Base-by-base conservation (phyloP, 805 yeast species). In the Candida tammaniensis region DNA sequence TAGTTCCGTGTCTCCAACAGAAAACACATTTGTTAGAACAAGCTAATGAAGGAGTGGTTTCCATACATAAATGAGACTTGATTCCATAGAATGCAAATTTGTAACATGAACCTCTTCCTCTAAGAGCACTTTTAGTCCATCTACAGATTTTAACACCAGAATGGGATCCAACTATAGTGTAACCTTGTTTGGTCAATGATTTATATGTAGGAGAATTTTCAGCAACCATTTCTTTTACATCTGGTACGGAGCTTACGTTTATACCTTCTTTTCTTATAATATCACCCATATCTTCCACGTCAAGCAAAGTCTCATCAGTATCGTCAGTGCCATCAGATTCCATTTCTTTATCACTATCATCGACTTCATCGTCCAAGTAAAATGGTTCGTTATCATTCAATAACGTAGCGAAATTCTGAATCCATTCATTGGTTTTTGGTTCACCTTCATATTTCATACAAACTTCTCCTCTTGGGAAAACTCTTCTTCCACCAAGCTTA, bases 1-100 rank as follows among this genome's bases (percentile, higher is more conserved):
- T 89, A 2, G 96, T 88, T 31, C 97, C 97, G 59, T 88, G 97
- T 56, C 97, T 76, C 97, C 97, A 88, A 63, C 97, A 88, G 54
- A 88, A 88, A 4, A 89, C 96, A 72, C 97, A 88, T 57, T 88
- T 88, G 55, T 88, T 88, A 4, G 96, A 86, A 59, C 97, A 88
- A 6, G 96, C 91, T 39, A 88, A 68, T 1, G 95, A 82, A 1
- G 97, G 97, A 0, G 97, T 88, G 2, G 96, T 78, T 55, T 88
- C 97, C 97, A 88, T 88, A 61, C 97, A 88, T 37, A 91, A 65
- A 61, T 91, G 96, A 2, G 94, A 83, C 41, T 74, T 78, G 48
- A 88, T 88, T 16, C 96, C 96, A 56, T 89, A 88, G 49, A 88
- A 82, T 7, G 96, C 95, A 61, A 75, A 86, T 55, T 88, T 88